Base-by-base conservation (phyloP, 2,329 filamentous ascomycete genomes). In the Pleurostoma richardsiae region DNA sequence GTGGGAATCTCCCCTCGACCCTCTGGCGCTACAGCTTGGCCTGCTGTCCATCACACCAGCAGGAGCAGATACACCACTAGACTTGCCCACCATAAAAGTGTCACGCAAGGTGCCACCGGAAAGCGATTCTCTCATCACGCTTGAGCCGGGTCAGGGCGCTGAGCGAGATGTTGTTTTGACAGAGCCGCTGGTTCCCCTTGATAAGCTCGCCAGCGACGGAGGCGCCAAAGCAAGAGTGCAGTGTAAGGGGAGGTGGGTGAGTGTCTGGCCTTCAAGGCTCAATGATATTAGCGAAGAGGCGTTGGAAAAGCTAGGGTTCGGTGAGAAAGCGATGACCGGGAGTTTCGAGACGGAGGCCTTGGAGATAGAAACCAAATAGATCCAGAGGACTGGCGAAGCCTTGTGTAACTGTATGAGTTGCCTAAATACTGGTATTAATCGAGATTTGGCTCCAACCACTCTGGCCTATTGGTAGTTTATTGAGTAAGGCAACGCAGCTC, bases 1-100 rank as follows among this genome's bases (percentile, higher is more conserved):
- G 4, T 75, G 72, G 61, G 59, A 67, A 42, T 70, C 71, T 1
- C 72, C 72, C n/a, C 59, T 75, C n/a, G 72, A 75, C 51, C 58
- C 62, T 0, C 44, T 71, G 11, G 70, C 66, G 0, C 49, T 72
- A 41, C 61, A 67, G 45, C 60, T 73, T 3, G 72, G 72, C 6
- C 56, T 70, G n/a, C 44, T 74, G 4, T 57, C 59, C 31, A 62
- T 75, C 50, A 68, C 61, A 3, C 67, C 65, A 3, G 58, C 62
- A 3, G 64, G 61, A 1, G 57, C 59, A 11, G 54, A 55, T 4
- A 38, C 49, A 27, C 63, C 69, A 4, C 45, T 74, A 4, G 59
- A 69, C 4, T 56, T 72, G 7, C 61, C 64, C 10, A 60, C 54
- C 10, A 56, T 73, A 43, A 59, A 68, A 46, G 54, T 72, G 40